A percentile compares a stretch with the other conserved stretches of the same genome.
These are phyloP conservation scores for Sonneratia caseolaris DNA, from an alignment of 345 rosid species.

Conservation along the genomic window DNA sequence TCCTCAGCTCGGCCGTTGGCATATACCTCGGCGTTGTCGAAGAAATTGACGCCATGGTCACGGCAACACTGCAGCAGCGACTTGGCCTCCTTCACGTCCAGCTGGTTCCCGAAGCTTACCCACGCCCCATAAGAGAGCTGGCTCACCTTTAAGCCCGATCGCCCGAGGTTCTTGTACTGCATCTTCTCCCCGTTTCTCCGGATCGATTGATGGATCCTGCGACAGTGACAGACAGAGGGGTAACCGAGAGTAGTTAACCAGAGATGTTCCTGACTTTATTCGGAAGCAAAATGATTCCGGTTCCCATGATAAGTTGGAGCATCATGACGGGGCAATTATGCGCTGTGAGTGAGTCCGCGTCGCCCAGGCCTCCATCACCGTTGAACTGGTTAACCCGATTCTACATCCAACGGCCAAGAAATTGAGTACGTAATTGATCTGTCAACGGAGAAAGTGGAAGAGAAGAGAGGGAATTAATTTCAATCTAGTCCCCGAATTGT, in stretches of 20 bases:
- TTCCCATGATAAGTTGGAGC: background rate
- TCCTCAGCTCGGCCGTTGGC: conserved; percentile 97
- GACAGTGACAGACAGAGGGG: background rate
- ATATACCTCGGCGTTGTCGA: conserved; percentile 98
- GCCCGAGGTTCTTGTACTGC: conserved; percentile 88
- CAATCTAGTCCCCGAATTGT: too few relatives aligned
- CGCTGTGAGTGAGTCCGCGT: background rate
- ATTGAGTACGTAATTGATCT: too few relatives aligned
- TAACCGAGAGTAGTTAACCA: background rate
- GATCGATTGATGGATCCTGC: background rate
- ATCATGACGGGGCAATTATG: background rate
- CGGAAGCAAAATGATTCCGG: background rate
- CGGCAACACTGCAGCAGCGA: conserved; percentile 88
- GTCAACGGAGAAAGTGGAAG: too few relatives aligned
- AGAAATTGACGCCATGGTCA: conserved; percentile 89
- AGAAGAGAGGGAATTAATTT: too few relatives aligned
- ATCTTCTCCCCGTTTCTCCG: conserved; percentile 21
- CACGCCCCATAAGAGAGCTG: conserved; percentile 87
- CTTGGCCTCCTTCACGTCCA: conserved; percentile 93
- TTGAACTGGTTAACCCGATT: too few relatives aligned
- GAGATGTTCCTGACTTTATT: background rate
- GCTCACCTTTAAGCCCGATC: conserved; percentile 86
- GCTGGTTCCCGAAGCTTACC: conserved; percentile 97
- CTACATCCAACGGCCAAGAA: too few relatives aligned
- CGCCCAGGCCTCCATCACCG: background rate